Evolutionary conservation across 106 monocot species (phyloP), one percentile per base, ranked within the genome.

Genomic region (Dioscorea alata): DNA sequence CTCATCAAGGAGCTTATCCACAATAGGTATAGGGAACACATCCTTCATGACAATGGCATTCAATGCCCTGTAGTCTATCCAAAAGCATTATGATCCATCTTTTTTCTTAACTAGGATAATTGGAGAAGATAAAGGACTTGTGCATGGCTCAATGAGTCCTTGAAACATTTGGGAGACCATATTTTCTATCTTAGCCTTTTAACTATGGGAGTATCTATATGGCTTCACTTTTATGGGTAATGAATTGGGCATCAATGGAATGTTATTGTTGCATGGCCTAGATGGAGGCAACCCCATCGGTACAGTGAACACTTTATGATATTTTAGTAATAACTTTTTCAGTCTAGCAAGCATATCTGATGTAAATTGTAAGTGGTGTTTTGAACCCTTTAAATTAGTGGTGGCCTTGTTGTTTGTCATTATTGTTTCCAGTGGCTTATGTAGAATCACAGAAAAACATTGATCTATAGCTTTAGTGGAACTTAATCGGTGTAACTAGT

Each of bases 61-160:
- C 4, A 59, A 33, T 0, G 13, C 28, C 2, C 57, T 22, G 19
- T 69, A 34, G 28, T 69, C 25, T 1, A 33, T 18, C 17, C 69
- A 69, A 4, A 69, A 69, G 18, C 56, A 31, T 17, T 57, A 69
- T 32, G 56, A 32, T 12, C 57, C 19, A 32, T 69, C 12, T 19
- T 34, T 57, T 17, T 69, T 69, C 57, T 69, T 69, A 14, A 57
- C 31, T 18, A 69, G 18, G 17, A 69, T 17, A 2, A 69, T 57
- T 4, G 69, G 69, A 19, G 69, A 69, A 8, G 57, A 50, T 8
- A 52, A 68, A 13, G 51, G 13, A 4, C 21, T 50, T 4, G 13
- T 14, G 50, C 51, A 53, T 17, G 19, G 4, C 6, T 51, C 13
- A 23, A 52, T 68, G 2, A 68, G 50, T 8, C 68, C 68, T 23